Conservation (phyloP, 2,329 filamentous ascomycete genomes). For the Penicillium sclerotigenum region DNA sequence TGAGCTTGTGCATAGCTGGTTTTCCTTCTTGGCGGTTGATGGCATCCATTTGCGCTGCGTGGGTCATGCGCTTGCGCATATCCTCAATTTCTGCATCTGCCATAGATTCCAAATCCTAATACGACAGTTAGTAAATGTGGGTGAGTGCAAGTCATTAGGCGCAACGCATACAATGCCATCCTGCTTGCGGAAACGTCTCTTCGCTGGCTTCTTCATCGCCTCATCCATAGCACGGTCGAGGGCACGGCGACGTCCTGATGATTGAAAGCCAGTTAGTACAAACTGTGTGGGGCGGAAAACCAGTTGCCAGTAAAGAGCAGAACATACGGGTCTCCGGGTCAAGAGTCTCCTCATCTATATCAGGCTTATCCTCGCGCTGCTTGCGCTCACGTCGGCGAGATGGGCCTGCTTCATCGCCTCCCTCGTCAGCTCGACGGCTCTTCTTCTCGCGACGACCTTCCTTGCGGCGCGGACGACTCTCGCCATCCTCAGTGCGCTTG, state of each 20-base stretch:
- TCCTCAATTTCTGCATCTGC: conserved; percentile 86
- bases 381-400: conserved; percentile 51
- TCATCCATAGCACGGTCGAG: conserved; percentile 86
- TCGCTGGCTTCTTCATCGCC: conserved; percentile 75
- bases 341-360: conserved; percentile 68
- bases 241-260: conserved; percentile 66
- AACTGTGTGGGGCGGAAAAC: no score
- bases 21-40: conserved; percentile 72
- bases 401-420: conserved; percentile 47
- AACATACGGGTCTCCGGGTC: conserved; percentile 75
- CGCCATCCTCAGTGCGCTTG: conserved; percentile 61
- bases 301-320: not conserved
- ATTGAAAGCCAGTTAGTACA: conserved; percentile 2
- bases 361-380: conserved; percentile 54
- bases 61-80: conserved; percentile 85
- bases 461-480: conserved; percentile 68
- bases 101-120: conserved; percentile 79
- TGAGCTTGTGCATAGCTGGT: conserved; percentile 87
- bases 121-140: conserved; percentile 9
- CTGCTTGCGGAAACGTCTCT: conserved; percentile 70
- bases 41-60: conserved; percentile 83
- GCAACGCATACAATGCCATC: conserved; percentile 71
- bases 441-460: conserved; percentile 57
- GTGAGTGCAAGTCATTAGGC: not conserved
- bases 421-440: conserved; percentile 68